These are phyloP conservation scores for Scleroderma citrinum DNA, from an alignment of 768 basidiomycete species.

Conservation along the genomic window DNA sequence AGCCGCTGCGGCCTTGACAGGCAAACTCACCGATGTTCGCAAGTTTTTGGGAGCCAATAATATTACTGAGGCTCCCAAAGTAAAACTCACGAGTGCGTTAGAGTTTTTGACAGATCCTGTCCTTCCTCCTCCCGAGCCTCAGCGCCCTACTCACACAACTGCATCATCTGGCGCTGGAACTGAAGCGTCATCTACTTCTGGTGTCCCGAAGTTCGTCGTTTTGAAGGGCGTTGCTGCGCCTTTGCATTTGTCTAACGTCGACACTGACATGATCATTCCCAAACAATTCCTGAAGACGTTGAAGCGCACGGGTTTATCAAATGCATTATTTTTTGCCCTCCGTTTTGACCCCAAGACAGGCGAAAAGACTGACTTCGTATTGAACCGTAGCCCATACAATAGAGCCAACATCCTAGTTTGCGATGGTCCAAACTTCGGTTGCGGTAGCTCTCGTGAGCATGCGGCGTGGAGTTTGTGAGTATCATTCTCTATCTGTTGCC, in stretches of 20 bases:
- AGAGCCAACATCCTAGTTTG: constrained; percentile 76
- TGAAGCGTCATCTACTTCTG: constrained; percentile 38
- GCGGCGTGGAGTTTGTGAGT: constrained; percentile 83
- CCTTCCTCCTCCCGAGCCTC: constrained; percentile 48
- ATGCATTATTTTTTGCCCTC: constrained; percentile 77
- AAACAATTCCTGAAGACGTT: constrained; percentile 92
- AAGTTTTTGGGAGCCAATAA: constrained; percentile 56
- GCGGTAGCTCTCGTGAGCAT: constrained; percentile 86
- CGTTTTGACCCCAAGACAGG: constrained; percentile 74
- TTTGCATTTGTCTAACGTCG: constrained; percentile 78
- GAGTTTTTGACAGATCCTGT: constrained; percentile 76
- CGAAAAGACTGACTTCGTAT: constrained; percentile 76
- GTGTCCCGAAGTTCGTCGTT: constrained; percentile 57
- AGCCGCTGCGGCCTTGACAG: constrained; percentile 82
- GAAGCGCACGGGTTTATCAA: constrained; percentile 81
- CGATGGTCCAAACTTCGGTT: constrained; percentile 86
- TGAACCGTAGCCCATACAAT: constrained; percentile 76
- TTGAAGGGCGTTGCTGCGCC: constrained; percentile 75
- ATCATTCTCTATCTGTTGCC: not conserved
- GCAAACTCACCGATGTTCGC: constrained; percentile 80
- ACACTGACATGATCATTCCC: constrained; percentile 93
- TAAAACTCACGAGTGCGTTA: constrained; percentile 66
- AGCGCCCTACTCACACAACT: constrained; percentile 29
- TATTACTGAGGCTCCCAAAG: constrained; percentile 40
- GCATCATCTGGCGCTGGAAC: constrained; percentile 30